Evolutionary conservation across 345 rosid species (phyloP).

Genomic region (Orychophragmus violaceus): DNA sequence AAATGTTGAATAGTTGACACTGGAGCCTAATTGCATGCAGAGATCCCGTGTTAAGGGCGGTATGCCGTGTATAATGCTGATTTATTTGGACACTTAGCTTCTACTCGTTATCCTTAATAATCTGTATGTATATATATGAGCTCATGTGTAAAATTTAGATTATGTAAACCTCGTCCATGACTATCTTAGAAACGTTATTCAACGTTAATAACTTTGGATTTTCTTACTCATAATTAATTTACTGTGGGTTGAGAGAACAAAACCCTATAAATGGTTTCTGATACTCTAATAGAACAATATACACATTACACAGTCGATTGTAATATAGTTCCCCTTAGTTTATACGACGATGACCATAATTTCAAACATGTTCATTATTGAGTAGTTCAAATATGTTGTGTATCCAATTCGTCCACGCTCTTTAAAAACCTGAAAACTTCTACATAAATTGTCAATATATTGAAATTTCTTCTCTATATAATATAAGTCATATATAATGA

Average conservation of each 20-base stretch:
- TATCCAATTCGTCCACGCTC: not conserved
- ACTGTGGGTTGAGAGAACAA: not conserved
- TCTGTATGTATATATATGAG: not conserved
- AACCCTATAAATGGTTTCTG: not conserved
- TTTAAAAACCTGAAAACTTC: not conserved
- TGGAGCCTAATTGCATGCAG: not conserved
- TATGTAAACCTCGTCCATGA: not conserved
- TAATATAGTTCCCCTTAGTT: too few species aligned
- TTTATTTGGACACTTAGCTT: not conserved
- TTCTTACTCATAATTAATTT: not conserved
- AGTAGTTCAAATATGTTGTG: not conserved
- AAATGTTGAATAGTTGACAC: slow-evolving; percentile 4
- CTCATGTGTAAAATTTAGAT: not conserved
- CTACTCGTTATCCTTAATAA: not conserved
- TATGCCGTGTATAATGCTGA: not conserved
- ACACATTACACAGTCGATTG: not conserved
- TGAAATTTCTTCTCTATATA: not conserved
- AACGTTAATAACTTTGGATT: not conserved
- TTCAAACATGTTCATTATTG: not conserved
- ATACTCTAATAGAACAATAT: not conserved
- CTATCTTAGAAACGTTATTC: not conserved
- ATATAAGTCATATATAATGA: not conserved
- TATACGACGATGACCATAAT: not conserved
- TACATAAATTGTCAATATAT: not conserved
- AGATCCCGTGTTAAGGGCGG: not conserved